These are phyloP conservation scores for Blastomyces gilchristii DNA, from an alignment of 2,329 filamentous ascomycete genomes.

Conservation along the genomic window DNA sequence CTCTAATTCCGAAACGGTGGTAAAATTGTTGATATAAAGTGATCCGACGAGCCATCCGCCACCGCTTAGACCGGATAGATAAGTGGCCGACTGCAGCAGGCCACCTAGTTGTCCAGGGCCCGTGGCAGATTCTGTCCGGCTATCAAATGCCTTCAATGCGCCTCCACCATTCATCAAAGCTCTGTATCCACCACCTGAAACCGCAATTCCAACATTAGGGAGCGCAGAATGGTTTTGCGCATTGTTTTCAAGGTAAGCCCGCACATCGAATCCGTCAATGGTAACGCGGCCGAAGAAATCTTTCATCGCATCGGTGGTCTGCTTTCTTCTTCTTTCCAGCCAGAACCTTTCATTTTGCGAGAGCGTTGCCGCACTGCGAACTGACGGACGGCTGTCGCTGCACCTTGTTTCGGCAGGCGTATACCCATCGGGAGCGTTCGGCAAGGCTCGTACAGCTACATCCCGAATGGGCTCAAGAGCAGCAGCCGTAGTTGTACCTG, in stretches of 20 bases:
- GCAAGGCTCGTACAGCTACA: conserved; percentile 30
- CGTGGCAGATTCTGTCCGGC: conserved; percentile 54
- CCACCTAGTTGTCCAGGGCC: conserved; percentile 62
- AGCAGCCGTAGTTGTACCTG: not conserved
- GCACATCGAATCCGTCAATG: conserved; percentile 70
- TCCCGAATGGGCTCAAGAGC: not conserved
- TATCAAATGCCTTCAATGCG: conserved; percentile 68
- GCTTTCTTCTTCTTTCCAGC: conserved; percentile 59
- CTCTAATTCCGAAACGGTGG: conserved; percentile 50
- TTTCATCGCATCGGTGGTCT: conserved; percentile 64
- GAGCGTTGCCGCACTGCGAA: conserved; percentile 54
- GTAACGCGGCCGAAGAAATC: conserved; percentile 60
- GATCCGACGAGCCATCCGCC: conserved; percentile 80
- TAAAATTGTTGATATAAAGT: conserved; percentile 68
- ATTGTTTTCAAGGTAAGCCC: conserved; percentile 55
- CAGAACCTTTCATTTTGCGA: conserved; percentile 63
- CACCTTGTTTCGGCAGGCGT: conserved; percentile 59
- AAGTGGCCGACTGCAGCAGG: conserved; percentile 69
- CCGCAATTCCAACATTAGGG: conserved; percentile 63
- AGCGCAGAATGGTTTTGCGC: conserved; percentile 46
- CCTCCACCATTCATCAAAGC: conserved; percentile 80
- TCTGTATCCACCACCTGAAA: conserved; percentile 76
- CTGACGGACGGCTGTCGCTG: conserved; percentile 55
- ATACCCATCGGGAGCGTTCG: conserved; percentile 58
- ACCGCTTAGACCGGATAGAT: conserved; percentile 69